phyloP scores from a whole-genome alignment of 768 basidiomycete species.

The Tylopilus intermedius region DNA sequence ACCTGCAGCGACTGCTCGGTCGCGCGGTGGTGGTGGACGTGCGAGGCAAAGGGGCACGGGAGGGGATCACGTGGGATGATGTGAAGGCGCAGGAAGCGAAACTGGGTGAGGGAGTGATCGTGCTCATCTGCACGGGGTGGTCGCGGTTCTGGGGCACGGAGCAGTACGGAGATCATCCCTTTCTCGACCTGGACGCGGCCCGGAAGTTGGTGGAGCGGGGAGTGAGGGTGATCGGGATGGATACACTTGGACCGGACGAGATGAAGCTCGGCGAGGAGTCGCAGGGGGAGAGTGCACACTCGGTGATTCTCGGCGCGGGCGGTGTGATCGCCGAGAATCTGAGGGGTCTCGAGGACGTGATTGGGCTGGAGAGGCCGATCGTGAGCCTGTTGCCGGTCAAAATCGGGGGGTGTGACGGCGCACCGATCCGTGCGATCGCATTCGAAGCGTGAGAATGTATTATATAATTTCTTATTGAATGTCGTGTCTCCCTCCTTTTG shows the following conservation, averaged over 20 bases:
- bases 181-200: conserved; percentile 49
- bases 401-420: conserved; percentile 56
- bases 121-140: conserved; percentile 67
- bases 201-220: conserved; percentile 44
- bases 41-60: conserved; percentile 37
- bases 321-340: conserved; percentile 69
- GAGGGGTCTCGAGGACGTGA: conserved; percentile 45
- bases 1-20: conserved; percentile 47
- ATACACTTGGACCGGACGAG: conserved; percentile 64
- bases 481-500: background rate
- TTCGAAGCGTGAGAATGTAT: conserved; percentile 19
- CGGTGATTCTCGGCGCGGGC: conserved; percentile 52
- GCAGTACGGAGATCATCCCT: conserved; percentile 56
- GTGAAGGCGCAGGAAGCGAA: conserved; percentile 33
- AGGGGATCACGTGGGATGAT: conserved; percentile 54
- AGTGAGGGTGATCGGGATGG: conserved; percentile 53
- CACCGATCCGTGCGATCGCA: conserved; percentile 62
- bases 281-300: conserved; percentile 38
- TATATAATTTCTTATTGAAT: background rate
- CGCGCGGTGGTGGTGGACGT: conserved; percentile 53
- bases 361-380: conserved; percentile 31
- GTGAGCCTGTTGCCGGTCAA: conserved; percentile 57
- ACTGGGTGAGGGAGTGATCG: conserved; percentile 38
- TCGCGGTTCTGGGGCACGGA: conserved; percentile 45
- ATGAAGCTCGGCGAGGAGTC: conserved; percentile 5